These are phyloP conservation scores for Symmetrospora coprosmae DNA, from an alignment of 768 basidiomycete genomes.

Conservation along the genomic window DNA sequence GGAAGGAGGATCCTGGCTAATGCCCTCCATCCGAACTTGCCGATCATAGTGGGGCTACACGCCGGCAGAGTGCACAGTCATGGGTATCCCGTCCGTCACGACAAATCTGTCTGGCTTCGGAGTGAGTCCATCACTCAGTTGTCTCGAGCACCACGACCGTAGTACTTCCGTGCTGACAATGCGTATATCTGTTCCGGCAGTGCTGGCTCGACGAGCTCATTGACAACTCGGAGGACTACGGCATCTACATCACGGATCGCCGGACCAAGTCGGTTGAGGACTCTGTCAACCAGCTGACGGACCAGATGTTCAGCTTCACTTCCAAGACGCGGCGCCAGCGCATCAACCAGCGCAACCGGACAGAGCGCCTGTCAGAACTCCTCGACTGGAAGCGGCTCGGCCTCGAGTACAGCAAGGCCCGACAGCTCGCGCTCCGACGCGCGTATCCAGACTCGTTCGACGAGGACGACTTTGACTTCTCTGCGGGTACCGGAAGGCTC, in stretches of 20 bases:
- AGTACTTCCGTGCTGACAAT: neutral
- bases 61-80: conserved; percentile 90
- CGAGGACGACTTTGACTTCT: conserved; percentile 48
- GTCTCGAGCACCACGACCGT: neutral
- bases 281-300: conserved; percentile 67
- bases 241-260: conserved; percentile 78
- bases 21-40: conserved; percentile 29
- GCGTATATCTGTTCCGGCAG: neutral
- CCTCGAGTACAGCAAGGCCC: conserved; percentile 87
- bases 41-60: conserved; percentile 35
- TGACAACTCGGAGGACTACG: conserved; percentile 56
- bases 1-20: conserved; percentile 48
- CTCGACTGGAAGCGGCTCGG: conserved; percentile 98
- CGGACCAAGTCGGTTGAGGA: conserved; percentile 80
- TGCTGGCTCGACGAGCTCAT: conserved; percentile 98
- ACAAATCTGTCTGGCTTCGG: conserved; percentile 98
- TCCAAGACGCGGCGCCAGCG: conserved; percentile 82
- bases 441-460: conserved; percentile 92
- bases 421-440: conserved; percentile 66
- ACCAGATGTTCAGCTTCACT: conserved; percentile 59
- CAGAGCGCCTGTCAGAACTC: conserved; percentile 80
- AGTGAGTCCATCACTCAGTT: conserved; percentile 27
- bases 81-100: conserved; percentile 95
- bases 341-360: conserved; percentile 96
- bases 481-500: conserved; percentile 51